phyloP scores from a whole-genome alignment of 345 rosid species.

The Streptanthus diversifolius region DNA sequence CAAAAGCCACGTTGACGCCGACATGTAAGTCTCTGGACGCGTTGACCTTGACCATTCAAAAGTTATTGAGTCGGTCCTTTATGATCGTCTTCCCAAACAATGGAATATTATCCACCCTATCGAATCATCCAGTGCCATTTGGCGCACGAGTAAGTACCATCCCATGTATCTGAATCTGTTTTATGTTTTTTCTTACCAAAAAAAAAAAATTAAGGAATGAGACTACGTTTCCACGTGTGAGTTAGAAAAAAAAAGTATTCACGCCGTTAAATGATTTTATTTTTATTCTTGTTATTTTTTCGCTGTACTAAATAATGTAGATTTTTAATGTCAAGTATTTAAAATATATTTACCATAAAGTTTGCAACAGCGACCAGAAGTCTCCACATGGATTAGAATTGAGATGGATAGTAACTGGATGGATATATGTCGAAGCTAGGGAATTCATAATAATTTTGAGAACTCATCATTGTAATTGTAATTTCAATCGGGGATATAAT shows the following conservation, averaged over 20 bases:
- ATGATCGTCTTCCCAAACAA: conserved; percentile 18
- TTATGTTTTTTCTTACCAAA: neutral
- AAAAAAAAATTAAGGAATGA: neutral
- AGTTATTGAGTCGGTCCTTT: conserved; percentile 10
- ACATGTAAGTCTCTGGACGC: conserved; percentile 27
- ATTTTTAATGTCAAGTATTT: neutral
- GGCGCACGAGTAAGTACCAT: conserved; percentile 15
- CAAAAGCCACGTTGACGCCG: conserved; percentile 30
- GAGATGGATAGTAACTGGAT: neutral
- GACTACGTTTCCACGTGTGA: conserved; percentile 4
- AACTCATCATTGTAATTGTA: neutral
- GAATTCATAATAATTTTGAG: neutral
- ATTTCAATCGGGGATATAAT: neutral
- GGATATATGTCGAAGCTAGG: neutral
- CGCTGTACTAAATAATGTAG: neutral
- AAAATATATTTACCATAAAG: neutral
- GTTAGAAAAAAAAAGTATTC: neutral
- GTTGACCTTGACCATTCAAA: conserved; percentile 38
- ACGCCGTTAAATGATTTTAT: neutral
- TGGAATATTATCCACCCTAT: conserved; percentile 26
- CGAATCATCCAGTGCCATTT: conserved; percentile 12
- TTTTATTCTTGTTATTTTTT: neutral
- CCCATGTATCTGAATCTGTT: conserved; percentile 24
- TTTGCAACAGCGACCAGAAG: conserved; percentile 12
- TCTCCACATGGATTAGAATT: neutral